phyloP scores from a whole-genome alignment of 805 yeast genomes.

The Ogataea degrootiae region DNA sequence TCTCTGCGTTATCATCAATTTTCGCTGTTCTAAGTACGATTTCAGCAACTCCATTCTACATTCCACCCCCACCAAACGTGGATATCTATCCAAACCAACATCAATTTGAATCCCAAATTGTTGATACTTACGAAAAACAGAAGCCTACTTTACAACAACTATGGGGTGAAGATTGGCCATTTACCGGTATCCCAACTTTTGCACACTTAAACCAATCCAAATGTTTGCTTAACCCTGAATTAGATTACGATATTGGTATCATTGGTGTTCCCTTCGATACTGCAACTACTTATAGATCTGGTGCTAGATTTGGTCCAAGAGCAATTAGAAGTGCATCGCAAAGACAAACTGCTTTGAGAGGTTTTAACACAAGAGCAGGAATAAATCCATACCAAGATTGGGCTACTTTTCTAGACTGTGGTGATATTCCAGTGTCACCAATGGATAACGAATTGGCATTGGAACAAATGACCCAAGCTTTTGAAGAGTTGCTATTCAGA shows the following conservation, averaged over 20 bases:
- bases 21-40: conserved; percentile 1
- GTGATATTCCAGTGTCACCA: conserved; percentile 56
- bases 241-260: conserved; percentile 60
- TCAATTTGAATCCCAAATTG: background rate
- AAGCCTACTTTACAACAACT: conserved; percentile 44
- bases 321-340: conserved; percentile 66
- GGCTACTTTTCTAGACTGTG: conserved; percentile 51
- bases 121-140: conserved; percentile 1
- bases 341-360: conserved; percentile 64
- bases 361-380: conserved; percentile 57
- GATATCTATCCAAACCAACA: conserved; percentile 1
- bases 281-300: conserved; percentile 72
- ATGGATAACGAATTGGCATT: conserved; percentile 52
- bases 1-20: conserved; percentile 3
- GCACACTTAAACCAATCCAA: conserved; percentile 63
- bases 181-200: conserved; percentile 62
- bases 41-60: conserved; percentile 1
- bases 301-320: conserved; percentile 80
- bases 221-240: conserved; percentile 48
- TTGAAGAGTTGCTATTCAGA: conserved; percentile 47
- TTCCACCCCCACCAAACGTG: background rate
- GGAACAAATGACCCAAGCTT: conserved; percentile 49
- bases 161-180: conserved; percentile 77
- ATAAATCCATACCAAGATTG: conserved; percentile 46
- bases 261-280: conserved; percentile 85